A percentile compares a stretch with the other conserved stretches of the same genome.
phyloP scores from a whole-genome alignment of 78 protist genomes.

The Creolimax fragrantissima region DNA sequence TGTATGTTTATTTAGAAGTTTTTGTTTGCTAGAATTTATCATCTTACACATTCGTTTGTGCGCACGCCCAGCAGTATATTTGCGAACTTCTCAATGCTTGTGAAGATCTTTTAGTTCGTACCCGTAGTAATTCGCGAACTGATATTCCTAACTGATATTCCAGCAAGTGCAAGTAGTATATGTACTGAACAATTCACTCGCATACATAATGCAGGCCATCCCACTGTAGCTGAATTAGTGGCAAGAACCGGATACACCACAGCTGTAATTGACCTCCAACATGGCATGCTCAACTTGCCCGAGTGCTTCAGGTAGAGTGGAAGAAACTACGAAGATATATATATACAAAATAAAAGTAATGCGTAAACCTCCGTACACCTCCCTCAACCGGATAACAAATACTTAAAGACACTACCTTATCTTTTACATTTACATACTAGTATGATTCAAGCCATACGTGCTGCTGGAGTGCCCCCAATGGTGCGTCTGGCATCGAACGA shows the following conservation, averaged over 20 bases:
- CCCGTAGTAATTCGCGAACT: not conserved
- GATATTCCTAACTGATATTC: not conserved
- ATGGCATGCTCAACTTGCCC: not conserved
- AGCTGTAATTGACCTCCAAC: not conserved
- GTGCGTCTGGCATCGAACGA: not conserved
- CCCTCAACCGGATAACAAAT: no score
- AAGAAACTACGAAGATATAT: no score
- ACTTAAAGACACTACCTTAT: no score
- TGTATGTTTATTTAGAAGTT: no score
- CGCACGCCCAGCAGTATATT: not conserved
- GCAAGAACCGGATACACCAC: not conserved
- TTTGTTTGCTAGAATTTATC: no score
- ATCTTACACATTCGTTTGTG: not conserved
- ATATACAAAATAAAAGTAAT: no score
- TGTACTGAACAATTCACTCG: not conserved
- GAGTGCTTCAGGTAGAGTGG: not conserved
- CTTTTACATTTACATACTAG: no score
- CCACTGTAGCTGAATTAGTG: not conserved
- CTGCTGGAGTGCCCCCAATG: not conserved
- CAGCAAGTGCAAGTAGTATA: not conserved
- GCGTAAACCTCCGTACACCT: no score
- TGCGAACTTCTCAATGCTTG: not conserved
- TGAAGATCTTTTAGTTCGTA: not conserved
- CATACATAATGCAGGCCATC: not conserved
- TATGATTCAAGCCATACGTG: not conserved